phyloP scores from a whole-genome alignment of 108 stramenopile genomes.

The Epipyxis sp. region DNA sequence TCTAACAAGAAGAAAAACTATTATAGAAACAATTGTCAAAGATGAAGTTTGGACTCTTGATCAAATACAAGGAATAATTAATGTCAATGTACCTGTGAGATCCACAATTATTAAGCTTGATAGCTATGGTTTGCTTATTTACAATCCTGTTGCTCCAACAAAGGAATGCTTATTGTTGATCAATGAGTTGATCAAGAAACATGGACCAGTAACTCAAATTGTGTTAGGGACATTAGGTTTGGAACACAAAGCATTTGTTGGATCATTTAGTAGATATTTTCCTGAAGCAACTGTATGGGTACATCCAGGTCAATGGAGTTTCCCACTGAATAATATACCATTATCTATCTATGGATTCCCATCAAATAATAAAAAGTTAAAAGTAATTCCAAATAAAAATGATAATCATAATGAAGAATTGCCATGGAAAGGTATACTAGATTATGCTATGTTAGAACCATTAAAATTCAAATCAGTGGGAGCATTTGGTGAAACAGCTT shows the following conservation, averaged over 20 bases:
- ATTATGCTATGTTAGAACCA: conserved; percentile 73
- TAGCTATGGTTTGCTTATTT: conserved; percentile 72
- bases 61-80: conserved; percentile 85
- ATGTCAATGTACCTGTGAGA: conserved; percentile 87
- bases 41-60: conserved; percentile 82
- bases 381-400: conserved; percentile 40
- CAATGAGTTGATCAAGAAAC: conserved; percentile 49
- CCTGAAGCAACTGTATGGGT: conserved; percentile 70
- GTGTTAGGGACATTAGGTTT: conserved; percentile 80
- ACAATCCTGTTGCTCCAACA: conserved; percentile 85
- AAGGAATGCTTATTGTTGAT: conserved; percentile 59
- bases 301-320: conserved; percentile 78
- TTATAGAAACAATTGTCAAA: conserved; percentile 68
- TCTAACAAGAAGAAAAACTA: conserved; percentile 62
- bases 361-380: conserved; percentile 54
- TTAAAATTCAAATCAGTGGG: conserved; percentile 75
- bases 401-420: conserved; percentile 41
- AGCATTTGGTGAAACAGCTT: conserved; percentile 85
- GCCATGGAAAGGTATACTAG: conserved; percentile 73
- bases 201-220: conserved; percentile 79
- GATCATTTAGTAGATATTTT: conserved; percentile 82
- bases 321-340: conserved; percentile 64
- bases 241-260: conserved; percentile 88
- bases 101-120: conserved; percentile 72
- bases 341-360: conserved; percentile 78